A percentile compares a stretch with the other conserved stretches of the same genome.
phyloP scores from a whole-genome alignment of 257 asterid genomes.

The Ilex asprella region DNA sequence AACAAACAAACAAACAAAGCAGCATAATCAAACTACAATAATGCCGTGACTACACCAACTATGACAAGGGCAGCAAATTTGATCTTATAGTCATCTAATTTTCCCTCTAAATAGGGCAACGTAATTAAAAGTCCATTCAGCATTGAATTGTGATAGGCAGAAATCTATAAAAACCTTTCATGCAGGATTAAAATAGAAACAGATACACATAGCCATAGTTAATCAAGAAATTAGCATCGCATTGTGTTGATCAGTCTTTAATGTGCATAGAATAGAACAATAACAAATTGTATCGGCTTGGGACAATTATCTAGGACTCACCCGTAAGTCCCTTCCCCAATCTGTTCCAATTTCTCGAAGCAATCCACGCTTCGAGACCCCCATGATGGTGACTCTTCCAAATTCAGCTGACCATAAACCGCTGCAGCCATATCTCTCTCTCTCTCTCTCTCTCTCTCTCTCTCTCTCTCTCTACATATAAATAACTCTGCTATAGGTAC shows the following conservation, averaged over 20 bases:
- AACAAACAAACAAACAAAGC: no score
- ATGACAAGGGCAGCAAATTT: no score
- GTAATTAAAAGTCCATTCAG: no score
- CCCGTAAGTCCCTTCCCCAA: constrained; percentile 99
- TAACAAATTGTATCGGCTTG: neutral
- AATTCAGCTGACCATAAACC: constrained; percentile 49
- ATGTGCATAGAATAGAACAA: no score
- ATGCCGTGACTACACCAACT: no score
- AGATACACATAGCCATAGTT: no score
- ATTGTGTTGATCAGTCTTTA: no score
- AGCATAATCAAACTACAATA: no score
- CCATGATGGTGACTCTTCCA: constrained; percentile 84
- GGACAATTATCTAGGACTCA: constrained; percentile 3
- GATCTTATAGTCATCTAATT: no score
- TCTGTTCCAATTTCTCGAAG: constrained; percentile 89
- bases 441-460: neutral
- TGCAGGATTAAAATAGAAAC: neutral
- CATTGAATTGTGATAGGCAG: no score
- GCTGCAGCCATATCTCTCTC: constrained; percentile 39
- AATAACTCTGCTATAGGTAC: neutral
- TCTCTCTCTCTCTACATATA: neutral
- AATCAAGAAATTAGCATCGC: no score
- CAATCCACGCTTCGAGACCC: constrained; percentile 95
- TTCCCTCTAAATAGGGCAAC: no score
- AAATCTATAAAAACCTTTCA: neutral